A percentile compares a stretch with the other conserved stretches of the same genome.
Conservation (phyloP, 1,284 basidiomycete genomes). For the Hymenochaete sp. region DNA sequence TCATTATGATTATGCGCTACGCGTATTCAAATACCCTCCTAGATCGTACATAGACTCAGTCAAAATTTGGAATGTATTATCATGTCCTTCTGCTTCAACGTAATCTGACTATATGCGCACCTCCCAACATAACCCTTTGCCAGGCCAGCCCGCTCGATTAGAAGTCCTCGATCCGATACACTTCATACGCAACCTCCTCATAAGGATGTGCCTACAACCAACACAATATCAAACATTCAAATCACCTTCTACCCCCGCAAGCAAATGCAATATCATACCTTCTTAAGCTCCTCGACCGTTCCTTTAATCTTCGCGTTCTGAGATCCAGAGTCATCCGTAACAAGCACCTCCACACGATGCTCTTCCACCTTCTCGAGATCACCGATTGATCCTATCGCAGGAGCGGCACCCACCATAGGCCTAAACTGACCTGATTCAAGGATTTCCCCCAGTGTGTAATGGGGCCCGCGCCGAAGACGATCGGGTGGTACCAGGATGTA, state of each 20-base stretch:
- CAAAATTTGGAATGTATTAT: too few species aligned
- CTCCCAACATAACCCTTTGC: too few species aligned
- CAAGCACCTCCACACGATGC: conserved; percentile 45
- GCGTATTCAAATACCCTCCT: too few species aligned
- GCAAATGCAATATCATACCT: conserved; percentile 27
- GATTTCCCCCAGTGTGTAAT: conserved; percentile 2
- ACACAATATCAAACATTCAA: not conserved
- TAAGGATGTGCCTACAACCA: conserved; percentile 42
- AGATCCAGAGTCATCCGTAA: conserved; percentile 32
- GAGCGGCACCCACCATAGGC: conserved; percentile 35
- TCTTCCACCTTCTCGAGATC: conserved; percentile 42
- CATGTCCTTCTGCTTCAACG: too few species aligned
- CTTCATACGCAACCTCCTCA: conserved; percentile 49
- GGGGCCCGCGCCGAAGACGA: too few species aligned
- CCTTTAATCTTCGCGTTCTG: conserved; percentile 30
- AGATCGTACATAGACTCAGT: too few species aligned
- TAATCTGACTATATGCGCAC: too few species aligned
- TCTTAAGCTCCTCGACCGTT: conserved; percentile 38
- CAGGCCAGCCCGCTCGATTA: too few species aligned
- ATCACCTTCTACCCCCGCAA: not conserved
- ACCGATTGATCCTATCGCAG: conserved; percentile 35
- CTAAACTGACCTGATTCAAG: conserved; percentile 37
- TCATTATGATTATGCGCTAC: too few species aligned
- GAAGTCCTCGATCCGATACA: conserved; percentile 42
- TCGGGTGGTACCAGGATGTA: too few species aligned